These are phyloP conservation scores for Populus hybrid DNA, from an alignment of 441 rosid species.

Conservation along the genomic window DNA sequence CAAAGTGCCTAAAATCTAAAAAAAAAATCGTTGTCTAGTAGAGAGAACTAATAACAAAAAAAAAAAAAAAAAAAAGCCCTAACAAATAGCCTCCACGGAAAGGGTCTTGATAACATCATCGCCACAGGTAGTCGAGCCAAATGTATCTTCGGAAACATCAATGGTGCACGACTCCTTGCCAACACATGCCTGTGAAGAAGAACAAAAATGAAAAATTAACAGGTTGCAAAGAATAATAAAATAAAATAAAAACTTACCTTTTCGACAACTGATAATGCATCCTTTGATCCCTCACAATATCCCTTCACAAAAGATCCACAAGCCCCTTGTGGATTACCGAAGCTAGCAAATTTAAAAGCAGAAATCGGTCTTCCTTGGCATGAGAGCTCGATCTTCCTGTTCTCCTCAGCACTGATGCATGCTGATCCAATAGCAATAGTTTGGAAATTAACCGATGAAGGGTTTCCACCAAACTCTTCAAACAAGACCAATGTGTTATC, in stretches of 20 bases:
- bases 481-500: conserved; percentile 57
- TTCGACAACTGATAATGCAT: conserved; percentile 11
- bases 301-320: conserved; percentile 46
- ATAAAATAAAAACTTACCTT: conserved; percentile 11
- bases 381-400: conserved; percentile 39
- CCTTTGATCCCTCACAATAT: conserved; percentile 29
- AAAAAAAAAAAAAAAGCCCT: not conserved
- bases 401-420: conserved; percentile 38
- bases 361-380: conserved; percentile 52
- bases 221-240: not conserved
- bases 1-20: not conserved
- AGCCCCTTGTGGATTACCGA: conserved; percentile 46
- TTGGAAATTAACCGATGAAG: conserved; percentile 36
- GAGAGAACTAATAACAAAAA: not conserved
- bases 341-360: conserved; percentile 42
- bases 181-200: conserved; percentile 37
- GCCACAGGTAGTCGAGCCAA: conserved; percentile 36
- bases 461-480: conserved; percentile 77
- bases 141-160: conserved; percentile 24
- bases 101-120: conserved; percentile 25
- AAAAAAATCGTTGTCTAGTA: not conserved
- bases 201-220: not conserved
- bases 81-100: conserved; percentile 45
- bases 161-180: conserved; percentile 47
- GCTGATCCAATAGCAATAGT: conserved; percentile 29